Percentiles rank a stretch among this genome's conserved stretches.
These are phyloP conservation scores for Cladosporium sp. DNA, from an alignment of 2,329 filamentous ascomycete species.

Conservation along the genomic window DNA sequence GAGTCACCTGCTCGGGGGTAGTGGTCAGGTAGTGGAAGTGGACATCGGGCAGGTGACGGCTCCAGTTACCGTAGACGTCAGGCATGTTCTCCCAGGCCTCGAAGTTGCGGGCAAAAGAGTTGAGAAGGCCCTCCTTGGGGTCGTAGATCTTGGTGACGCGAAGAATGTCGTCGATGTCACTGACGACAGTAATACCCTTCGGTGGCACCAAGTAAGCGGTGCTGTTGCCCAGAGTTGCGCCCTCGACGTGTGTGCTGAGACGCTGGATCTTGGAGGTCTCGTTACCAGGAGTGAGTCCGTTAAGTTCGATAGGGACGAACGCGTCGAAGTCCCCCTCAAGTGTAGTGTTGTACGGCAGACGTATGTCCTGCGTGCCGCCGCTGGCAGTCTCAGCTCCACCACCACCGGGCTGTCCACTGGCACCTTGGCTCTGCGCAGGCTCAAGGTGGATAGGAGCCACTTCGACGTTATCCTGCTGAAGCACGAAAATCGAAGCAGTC, in stretches of 20 bases:
- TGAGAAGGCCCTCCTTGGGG: conserved; percentile 71
- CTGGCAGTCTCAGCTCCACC: conserved; percentile 53
- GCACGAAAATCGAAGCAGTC: conserved; percentile 71
- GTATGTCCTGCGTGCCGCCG: conserved; percentile 64
- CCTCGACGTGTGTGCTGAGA: conserved; percentile 67
- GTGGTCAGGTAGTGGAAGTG: conserved; percentile 85
- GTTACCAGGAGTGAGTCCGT: conserved; percentile 64
- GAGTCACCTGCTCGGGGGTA: conserved; percentile 73
- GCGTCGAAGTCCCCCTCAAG: conserved; percentile 70
- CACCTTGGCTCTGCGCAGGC: conserved; percentile 58
- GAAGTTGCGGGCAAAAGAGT: conserved; percentile 73
- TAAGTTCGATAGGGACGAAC: conserved; percentile 65
- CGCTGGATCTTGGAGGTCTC: conserved; percentile 65
- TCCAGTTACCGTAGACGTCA: conserved; percentile 75
- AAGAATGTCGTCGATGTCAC: conserved; percentile 78
- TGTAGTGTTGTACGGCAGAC: conserved; percentile 66
- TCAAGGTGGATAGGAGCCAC: conserved; percentile 62
- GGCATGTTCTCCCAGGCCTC: conserved; percentile 78
- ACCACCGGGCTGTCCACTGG: conserved; percentile 50
- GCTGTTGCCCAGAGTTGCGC: conserved; percentile 66
- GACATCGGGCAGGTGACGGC: conserved; percentile 61
- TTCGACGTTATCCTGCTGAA: conserved; percentile 66
- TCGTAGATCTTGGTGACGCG: conserved; percentile 80
- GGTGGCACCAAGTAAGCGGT: conserved; percentile 75
- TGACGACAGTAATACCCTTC: conserved; percentile 69